Evolutionary conservation across 495 filamentous ascomycete genomes (phyloP), one percentile per base, ranked within the genome.

Genomic region (Penicillium herquei): DNA sequence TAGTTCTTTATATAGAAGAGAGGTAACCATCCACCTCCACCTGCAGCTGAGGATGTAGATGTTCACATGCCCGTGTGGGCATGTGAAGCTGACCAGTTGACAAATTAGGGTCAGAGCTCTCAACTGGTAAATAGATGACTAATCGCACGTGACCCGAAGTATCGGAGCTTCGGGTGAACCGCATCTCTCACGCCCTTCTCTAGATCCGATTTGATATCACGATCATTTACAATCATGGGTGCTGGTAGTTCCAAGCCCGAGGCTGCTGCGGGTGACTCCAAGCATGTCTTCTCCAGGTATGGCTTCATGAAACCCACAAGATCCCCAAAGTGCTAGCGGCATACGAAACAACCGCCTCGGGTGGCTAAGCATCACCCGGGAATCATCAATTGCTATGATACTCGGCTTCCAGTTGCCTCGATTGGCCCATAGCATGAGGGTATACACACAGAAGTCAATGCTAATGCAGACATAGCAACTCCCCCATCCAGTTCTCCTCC

Each of bases 401-500:
- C 21, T 17, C 40, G 31, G 39, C 30, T 8, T 44, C 16, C 6
- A 5, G 13, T 16, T 16, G 33, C 9, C 18, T 35, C 33, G 13
- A 51, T 41, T 21, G 1, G 4, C 21, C 21, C 2, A 26, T 26
- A 26, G 12, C 34, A 37, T 10, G 34, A 37, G 1, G 34, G 12
- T 1, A 37, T 37, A 41, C 30, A 1, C 3, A 41, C 9, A 4
- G 10, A 17, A n/a, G 10, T 40, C 41, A 21, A 46, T 39, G 31
- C 41, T 8, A 39, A 41, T 14, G 35, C 31, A 16, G n/a, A n/a
- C 14, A 52, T 69, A 97, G 93, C 65, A 81, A 89, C 69, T 83
- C 87, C 26, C 90, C 93, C 52, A 81, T 96, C 64, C 86, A 89
- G 61, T 91, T 97, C 75, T 96, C 92, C 51, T 84, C 87, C 59